Conservation (phyloP, 1,139 yeast species). For the Blastobotrys ciferrii region DNA sequence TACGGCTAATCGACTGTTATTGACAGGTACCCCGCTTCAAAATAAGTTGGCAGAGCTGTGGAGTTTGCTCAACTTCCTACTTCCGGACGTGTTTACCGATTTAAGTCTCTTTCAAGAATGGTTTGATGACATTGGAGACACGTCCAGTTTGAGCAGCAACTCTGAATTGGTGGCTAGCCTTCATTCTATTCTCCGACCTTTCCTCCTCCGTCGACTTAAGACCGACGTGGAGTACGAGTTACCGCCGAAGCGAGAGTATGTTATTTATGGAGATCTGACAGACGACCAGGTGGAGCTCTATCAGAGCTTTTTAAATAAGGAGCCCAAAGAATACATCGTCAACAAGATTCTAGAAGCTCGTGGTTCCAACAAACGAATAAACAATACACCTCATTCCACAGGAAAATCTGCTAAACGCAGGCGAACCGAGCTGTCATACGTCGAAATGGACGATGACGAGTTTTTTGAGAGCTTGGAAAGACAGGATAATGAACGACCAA, state of each 20-base stretch:
- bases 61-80: slow-evolving; percentile 82
- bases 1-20: slow-evolving; percentile 60
- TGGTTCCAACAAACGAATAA: slow-evolving; percentile 12
- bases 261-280: slow-evolving; percentile 70
- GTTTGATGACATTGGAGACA: slow-evolving; percentile 73
- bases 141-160: slow-evolving; percentile 41
- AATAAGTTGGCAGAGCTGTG: slow-evolving; percentile 85
- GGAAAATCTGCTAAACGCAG: slow-evolving; percentile 1
- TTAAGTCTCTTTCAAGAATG: slow-evolving; percentile 85
- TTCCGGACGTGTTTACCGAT: slow-evolving; percentile 92
- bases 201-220: slow-evolving; percentile 77
- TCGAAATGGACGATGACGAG: slow-evolving; percentile 18
- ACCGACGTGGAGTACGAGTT: slow-evolving; percentile 62
- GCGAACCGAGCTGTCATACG: slow-evolving; percentile 7
- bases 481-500: slow-evolving; percentile 16
- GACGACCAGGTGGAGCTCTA: slow-evolving; percentile 64
- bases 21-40: slow-evolving; percentile 94
- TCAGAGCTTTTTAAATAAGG: slow-evolving; percentile 52
- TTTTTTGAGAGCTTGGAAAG: slow-evolving; percentile 14
- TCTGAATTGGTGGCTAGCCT: slow-evolving; percentile 65
- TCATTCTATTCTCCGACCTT: slow-evolving; percentile 87
- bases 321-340: slow-evolving; percentile 35
- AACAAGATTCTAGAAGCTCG: slow-evolving; percentile 37
- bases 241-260: slow-evolving; percentile 88
- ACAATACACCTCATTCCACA: not conserved